Base-by-base conservation (phyloP, 2,329 filamentous ascomycete species). In the Phialocephala subalpina region DNA sequence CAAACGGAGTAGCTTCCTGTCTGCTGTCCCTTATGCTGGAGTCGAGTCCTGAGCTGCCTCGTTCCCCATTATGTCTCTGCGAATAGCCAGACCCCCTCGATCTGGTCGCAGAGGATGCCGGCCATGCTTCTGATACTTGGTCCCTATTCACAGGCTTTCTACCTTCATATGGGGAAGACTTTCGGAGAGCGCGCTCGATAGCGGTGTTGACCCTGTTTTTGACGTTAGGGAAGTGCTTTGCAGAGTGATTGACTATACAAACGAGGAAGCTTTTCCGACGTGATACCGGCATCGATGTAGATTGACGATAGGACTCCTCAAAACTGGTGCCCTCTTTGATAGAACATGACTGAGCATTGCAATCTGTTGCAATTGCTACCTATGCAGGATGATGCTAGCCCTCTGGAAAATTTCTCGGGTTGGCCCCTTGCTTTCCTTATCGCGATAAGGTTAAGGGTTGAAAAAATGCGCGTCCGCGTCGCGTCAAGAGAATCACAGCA, bases 151-250 rank as follows among this genome's bases (percentile, higher is more conserved):
- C 6, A 49, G 20, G n/a, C 20, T 53, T 53, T 33, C 18, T 27
- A 11, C 20, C 45, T n/a, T 22, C 12, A 16, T 14, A 2, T 14
- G 27, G 49, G 27, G 49, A 60, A 70, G 70, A 86, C 77, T 76
- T 80, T 73, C 88, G 86, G 62, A 93, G 82, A 16, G 91, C 91
- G 55, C 85, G 82, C 70, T 88, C 86, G 73, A 94, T 93, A 52
- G 90, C 90, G 11, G 90, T 91, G 66, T 82, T 86, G 47, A 92
- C 83, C 4, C 29, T 33, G 29, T 33, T 33, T 9, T 33, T 33
- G n/a, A n/a, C n/a, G n/a, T 33, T 33, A 33, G 29, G 9, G 29
- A 9, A 33, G 29, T 5, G 9, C 29, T 9, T 5, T 33, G 29
- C 29, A 33, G 29, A 33, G 29, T 33, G 4, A 33, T 33, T 33